Evolutionary conservation across 225 moss, liverwort and hornwort species (phyloP).

Genomic region (Sphagnum contortum): DNA sequence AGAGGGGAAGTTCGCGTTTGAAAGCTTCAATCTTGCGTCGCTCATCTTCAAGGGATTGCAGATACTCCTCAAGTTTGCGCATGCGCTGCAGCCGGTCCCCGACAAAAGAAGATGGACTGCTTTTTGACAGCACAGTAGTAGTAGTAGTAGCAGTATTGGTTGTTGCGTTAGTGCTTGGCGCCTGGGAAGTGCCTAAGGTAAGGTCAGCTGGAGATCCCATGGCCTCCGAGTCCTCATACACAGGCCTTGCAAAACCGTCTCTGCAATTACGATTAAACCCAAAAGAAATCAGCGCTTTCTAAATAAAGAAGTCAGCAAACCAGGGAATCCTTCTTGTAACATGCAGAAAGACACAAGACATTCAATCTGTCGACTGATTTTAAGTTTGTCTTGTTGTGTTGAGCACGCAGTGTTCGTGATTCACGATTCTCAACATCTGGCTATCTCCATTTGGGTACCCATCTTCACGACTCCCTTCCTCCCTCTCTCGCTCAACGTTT

Average conservation of each 20-base stretch:
- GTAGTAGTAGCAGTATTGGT: conserved; percentile 16
- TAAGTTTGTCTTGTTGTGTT: too few species aligned
- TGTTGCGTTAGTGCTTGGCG: conserved; percentile 20
- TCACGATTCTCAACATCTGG: too few species aligned
- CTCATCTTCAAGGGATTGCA: conserved; percentile 73
- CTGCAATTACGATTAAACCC: too few species aligned
- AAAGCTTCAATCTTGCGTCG: conserved; percentile 94
- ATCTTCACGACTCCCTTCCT: too few species aligned
- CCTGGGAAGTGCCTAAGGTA: conserved; percentile 43
- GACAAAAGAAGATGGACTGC: conserved; percentile 13
- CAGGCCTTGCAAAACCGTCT: not conserved
- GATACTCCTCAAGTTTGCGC: conserved; percentile 47
- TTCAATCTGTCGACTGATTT: too few species aligned
- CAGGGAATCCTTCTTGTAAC: too few species aligned
- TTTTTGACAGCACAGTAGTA: conserved; percentile 32
- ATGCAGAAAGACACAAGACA: too few species aligned
- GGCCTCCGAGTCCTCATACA: conserved; percentile 13
- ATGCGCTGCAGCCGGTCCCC: conserved; percentile 17
- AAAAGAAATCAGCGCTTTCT: too few species aligned
- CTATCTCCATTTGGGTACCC: too few species aligned
- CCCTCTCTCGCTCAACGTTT: too few species aligned
- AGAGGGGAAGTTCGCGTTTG: conserved; percentile 86
- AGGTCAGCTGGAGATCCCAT: conserved; percentile 82
- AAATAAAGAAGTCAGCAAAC: too few species aligned
- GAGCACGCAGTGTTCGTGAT: too few species aligned